These are phyloP conservation scores for Ganoderma multipileum DNA, from an alignment of 1,284 basidiomycete species.

Conservation along the genomic window DNA sequence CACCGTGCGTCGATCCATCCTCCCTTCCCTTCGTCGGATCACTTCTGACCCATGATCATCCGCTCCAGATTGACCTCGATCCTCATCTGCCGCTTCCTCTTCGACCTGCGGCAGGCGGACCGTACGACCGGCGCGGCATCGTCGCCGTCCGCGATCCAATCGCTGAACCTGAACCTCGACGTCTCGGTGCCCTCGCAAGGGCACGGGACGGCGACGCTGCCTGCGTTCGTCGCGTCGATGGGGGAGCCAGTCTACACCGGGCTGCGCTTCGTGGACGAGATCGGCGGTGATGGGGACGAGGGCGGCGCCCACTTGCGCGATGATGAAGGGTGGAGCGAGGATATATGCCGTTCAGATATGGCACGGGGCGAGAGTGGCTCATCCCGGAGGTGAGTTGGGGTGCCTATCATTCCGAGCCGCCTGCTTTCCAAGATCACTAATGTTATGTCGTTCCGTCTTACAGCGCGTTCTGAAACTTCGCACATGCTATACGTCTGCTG, in stretches of 20 bases:
- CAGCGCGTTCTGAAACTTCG: neutral
- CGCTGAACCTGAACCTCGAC: neutral
- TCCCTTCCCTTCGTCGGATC: neutral
- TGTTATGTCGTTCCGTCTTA: neutral
- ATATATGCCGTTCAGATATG: too few relatives aligned
- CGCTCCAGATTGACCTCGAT: neutral
- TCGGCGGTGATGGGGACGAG: neutral
- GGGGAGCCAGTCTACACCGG: neutral
- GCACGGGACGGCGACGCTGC: neutral
- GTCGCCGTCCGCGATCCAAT: neutral
- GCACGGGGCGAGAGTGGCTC: neutral
- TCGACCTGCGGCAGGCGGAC: slow-evolving; percentile 3
- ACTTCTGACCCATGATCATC: neutral
- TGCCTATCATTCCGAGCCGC: neutral
- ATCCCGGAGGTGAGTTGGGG: neutral
- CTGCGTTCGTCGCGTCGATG: neutral
- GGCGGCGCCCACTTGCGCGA: neutral
- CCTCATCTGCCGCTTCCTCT: slow-evolving; percentile 4
- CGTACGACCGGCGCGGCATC: neutral
- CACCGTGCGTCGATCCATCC: neutral
- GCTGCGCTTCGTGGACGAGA: neutral
- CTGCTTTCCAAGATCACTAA: too few relatives aligned
- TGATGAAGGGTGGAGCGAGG: neutral
- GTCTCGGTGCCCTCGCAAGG: neutral
- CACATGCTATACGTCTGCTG: too few relatives aligned